phyloP scores from a whole-genome alignment of 805 yeast species.

The Metschnikowia vanudenii region DNA sequence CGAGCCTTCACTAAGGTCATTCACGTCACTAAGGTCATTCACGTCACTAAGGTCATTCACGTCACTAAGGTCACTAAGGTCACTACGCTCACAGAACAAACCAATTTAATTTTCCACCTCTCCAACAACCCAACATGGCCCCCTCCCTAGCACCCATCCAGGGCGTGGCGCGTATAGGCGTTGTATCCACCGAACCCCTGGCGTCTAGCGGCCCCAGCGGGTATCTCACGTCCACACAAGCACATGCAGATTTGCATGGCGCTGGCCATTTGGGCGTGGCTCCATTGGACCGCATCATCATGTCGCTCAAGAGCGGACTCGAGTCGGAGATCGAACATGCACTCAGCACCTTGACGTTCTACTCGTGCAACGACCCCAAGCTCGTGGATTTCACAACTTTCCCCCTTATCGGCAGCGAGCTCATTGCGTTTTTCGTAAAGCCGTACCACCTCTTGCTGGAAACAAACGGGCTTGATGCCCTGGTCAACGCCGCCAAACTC shows the following conservation, averaged over 20 bases:
- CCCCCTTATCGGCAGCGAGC: slow-evolving; percentile 43
- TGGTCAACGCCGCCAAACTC: slow-evolving; percentile 11
- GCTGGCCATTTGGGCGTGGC: slow-evolving; percentile 55
- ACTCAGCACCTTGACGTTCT: slow-evolving; percentile 48
- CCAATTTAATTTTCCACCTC: no score
- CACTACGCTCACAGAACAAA: no score
- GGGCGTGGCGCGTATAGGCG: slow-evolving; percentile 17
- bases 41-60: no score
- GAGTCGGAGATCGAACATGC: slow-evolving; percentile 73
- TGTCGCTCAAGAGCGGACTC: slow-evolving; percentile 67
- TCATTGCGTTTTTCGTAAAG: slow-evolving; percentile 35
- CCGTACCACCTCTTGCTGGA: slow-evolving; percentile 29
- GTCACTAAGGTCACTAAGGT: no score
- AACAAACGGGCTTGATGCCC: slow-evolving; percentile 10
- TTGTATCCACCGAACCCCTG: slow-evolving; percentile 10
- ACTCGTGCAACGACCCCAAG: slow-evolving; percentile 52
- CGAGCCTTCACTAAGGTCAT: no score
- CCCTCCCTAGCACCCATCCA: slow-evolving; percentile 18
- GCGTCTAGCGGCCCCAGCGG: slow-evolving; percentile 16
- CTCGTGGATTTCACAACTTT: slow-evolving; percentile 46
- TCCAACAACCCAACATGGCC: slow-evolving; percentile 11
- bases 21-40: no score
- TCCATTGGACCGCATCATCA: slow-evolving; percentile 60
- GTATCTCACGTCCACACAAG: slow-evolving; percentile 12
- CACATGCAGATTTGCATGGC: slow-evolving; percentile 20